Evolutionary conservation across 139 green algal species (phyloP).

Genomic region (Picochlorum sp.): DNA sequence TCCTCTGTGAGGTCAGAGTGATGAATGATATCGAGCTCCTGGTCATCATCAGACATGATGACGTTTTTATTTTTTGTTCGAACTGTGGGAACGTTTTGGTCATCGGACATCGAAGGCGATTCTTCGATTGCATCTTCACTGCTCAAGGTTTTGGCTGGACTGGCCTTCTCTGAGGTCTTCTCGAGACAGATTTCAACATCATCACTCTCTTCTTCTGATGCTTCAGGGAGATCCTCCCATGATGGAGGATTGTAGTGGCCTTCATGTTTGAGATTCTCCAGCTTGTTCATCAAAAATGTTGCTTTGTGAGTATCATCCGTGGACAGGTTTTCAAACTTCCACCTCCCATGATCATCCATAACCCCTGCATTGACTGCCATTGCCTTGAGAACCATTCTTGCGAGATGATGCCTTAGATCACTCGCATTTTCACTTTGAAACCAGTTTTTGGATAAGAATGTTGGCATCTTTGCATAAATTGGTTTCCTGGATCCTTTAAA

Average conservation of each 20-base stretch:
- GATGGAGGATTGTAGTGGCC: neutral
- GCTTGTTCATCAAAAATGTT: neutral
- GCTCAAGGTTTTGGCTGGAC: too few relatives aligned
- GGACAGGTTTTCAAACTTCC: neutral
- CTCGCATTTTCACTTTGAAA: slow-evolving; percentile 46
- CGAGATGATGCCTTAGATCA: slow-evolving; percentile 27
- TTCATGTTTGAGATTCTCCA: neutral
- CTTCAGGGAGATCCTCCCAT: neutral
- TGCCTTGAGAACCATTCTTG: neutral
- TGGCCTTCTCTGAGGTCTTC: too few relatives aligned
- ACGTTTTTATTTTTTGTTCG: too few relatives aligned
- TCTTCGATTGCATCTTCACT: too few relatives aligned
- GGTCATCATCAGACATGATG: too few relatives aligned
- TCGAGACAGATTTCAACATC: slow-evolving; percentile 1
- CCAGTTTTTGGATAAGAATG: slow-evolving; percentile 50
- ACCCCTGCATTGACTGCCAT: neutral
- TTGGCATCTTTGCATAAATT: neutral
- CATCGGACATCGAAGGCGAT: too few relatives aligned
- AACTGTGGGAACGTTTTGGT: too few relatives aligned
- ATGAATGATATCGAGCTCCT: too few relatives aligned
- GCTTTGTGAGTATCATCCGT: neutral
- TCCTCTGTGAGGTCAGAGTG: too few relatives aligned
- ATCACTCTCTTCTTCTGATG: neutral
- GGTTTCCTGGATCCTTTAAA: neutral
- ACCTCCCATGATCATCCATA: neutral